Evolutionary conservation across 2,329 filamentous ascomycete species (phyloP), one percentile per base, ranked within the genome.

Genomic region (Venturia oleaginea): DNA sequence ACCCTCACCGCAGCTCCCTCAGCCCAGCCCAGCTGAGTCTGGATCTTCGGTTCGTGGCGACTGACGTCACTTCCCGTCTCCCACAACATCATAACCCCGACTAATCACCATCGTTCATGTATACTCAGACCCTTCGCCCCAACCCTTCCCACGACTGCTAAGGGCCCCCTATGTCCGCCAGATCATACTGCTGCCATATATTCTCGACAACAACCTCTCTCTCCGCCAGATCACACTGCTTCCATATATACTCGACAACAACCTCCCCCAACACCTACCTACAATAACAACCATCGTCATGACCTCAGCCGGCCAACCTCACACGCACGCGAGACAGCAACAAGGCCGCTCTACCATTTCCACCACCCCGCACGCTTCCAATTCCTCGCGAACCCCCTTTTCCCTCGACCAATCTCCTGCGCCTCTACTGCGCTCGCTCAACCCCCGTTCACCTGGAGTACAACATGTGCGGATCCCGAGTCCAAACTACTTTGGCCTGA

Each of bases 401-500:
- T 60, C 59, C 24, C 37, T 60, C 1, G 59, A 19, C 32, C 59
- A 60, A 15, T 30, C 59, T 19, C 40, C 27, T 27, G 37, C 59
- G 34, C 59, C 59, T 24, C 37, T 40, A 11, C 51, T 57, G 15
- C 59, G 59, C 40, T 32, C 34, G 1, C 22, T 40, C 15, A 24
- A 40, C 5, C 0, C 34, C 34, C 37, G 48, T n/a, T 63, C 62
- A 37, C 62, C 62, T 63, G 40, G 34, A 15, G 2, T 51, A 38
- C 24, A 34, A 40, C 32, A 46, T 38, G 46, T 38, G 6, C 43
- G 62, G 22, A 54, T 48, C 3, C 48, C 62, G 13, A 93, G 90
- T 72, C 90, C 91, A 15, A 95, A 92, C 73, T 96, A 96, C 76
- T 96, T 96, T 73, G 90, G 89, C 64, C 84, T 95, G 66, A 80